These are phyloP conservation scores for Stygiomarasmius scandens DNA, from an alignment of 1,284 basidiomycete genomes.

Conservation along the genomic window DNA sequence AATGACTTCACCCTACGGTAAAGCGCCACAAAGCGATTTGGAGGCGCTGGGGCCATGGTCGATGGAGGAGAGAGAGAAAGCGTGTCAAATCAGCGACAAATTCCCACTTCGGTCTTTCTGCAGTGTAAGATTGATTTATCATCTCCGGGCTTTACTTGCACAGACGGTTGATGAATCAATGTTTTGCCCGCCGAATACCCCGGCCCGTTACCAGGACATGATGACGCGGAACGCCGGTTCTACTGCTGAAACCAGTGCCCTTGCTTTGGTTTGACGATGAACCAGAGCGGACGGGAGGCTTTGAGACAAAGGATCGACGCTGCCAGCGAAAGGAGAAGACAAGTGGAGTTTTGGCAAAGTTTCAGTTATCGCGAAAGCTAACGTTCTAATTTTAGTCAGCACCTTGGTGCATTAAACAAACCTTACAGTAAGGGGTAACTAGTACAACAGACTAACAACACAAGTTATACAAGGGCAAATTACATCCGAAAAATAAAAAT, in stretches of 20 bases:
- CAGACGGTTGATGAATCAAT: constrained; percentile 60
- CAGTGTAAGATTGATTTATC: too few species aligned
- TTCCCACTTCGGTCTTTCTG: not conserved
- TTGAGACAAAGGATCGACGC: too few species aligned
- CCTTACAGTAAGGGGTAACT: too few species aligned
- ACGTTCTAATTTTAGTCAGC: too few species aligned
- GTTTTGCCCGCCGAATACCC: not conserved
- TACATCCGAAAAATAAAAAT: not conserved
- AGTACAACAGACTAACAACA: not conserved
- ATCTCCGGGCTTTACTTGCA: not conserved
- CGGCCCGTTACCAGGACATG: not conserved
- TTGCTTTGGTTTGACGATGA: too few species aligned
- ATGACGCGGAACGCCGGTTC: not conserved
- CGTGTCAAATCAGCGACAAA: not conserved
- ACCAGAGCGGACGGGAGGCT: too few species aligned
- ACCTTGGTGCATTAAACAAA: too few species aligned
- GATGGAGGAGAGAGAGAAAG: not conserved
- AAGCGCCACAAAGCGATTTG: not conserved
- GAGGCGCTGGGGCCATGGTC: not conserved
- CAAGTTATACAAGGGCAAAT: not conserved
- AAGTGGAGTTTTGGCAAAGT: too few species aligned
- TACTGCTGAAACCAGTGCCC: too few species aligned
- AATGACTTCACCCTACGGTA: constrained; percentile 29
- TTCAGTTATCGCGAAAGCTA: too few species aligned
- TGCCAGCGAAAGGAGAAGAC: too few species aligned